Evolutionary conservation across 257 asterid genomes (phyloP).

Genomic region (Phtheirospermum japonicum): DNA sequence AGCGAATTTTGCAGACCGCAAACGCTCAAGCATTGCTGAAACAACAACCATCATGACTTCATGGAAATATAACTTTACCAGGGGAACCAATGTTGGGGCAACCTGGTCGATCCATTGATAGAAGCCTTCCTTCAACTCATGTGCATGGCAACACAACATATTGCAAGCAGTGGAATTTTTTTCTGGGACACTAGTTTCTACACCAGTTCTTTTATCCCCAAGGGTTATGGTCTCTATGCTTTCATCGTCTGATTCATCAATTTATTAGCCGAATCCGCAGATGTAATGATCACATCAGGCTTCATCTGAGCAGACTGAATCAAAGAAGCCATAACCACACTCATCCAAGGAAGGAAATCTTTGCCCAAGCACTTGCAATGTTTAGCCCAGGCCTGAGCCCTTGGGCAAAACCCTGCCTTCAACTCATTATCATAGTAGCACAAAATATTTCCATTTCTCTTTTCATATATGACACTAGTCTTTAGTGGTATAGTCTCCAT

Average conservation of each 20-base stretch:
- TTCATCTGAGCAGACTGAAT: constrained; percentile 91
- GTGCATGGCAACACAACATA: constrained; percentile 98
- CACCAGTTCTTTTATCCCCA: constrained; percentile 95
- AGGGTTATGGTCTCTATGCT: constrained; percentile 97
- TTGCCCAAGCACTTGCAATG: constrained; percentile 96
- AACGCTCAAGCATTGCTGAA: constrained; percentile 98
- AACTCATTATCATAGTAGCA: no score
- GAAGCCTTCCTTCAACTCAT: constrained; percentile 96
- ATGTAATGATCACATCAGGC: constrained; percentile 86
- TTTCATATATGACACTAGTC: no score
- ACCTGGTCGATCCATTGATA: constrained; percentile 99
- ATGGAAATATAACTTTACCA: constrained; percentile 89
- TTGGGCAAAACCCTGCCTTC: no score
- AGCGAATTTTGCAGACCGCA: constrained; percentile 90
- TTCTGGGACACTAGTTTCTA: constrained; percentile 92
- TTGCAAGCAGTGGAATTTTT: constrained; percentile 98
- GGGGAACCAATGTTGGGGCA: constrained; percentile 89
- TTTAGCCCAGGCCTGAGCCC: constrained; percentile 99
- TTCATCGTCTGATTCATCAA: constrained; percentile 84
- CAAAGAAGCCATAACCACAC: constrained; percentile 91
- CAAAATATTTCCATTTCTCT: no score
- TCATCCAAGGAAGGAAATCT: constrained; percentile 94
- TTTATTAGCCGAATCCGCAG: constrained; percentile 78
- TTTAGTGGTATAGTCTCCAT: no score
- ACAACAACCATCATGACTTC: constrained; percentile 98